Percentiles rank a stretch among this genome's conserved stretches.
phyloP scores from a whole-genome alignment of 2,329 filamentous ascomycete species.

The Aureobasidium leucospermi region DNA sequence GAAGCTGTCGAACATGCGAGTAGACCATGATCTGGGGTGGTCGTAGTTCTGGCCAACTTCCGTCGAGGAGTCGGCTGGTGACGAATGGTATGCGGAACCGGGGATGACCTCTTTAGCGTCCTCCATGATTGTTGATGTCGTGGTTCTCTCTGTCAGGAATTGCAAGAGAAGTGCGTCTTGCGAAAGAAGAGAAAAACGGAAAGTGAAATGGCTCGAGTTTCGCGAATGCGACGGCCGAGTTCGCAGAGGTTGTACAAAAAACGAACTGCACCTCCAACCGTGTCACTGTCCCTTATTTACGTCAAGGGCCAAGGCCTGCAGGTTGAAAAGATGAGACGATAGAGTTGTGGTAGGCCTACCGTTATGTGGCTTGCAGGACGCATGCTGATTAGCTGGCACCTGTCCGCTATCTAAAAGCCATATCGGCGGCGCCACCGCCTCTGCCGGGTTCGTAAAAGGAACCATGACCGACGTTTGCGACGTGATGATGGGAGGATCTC shows the following conservation, averaged over 20 bases:
- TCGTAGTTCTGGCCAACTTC: constrained; percentile 13
- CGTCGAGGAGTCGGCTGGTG: constrained; percentile 13
- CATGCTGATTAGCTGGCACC: constrained; percentile 2
- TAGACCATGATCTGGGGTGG: constrained; percentile 8
- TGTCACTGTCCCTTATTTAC: constrained; percentile 12
- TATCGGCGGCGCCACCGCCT: not conserved
- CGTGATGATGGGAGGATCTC: not conserved
- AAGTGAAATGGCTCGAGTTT: not conserved
- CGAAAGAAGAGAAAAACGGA: not conserved
- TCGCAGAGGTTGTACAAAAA: constrained; percentile 10
- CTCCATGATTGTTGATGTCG: constrained; percentile 17
- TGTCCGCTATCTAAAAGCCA: not conserved
- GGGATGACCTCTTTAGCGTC: constrained; percentile 17
- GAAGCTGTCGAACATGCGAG: constrained; percentile 54
- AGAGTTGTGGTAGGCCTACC: not conserved
- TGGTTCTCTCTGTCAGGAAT: not conserved
- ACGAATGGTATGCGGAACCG: constrained; percentile 16
- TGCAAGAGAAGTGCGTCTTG: not conserved
- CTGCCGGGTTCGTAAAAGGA: not conserved
- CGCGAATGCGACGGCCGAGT: not conserved
- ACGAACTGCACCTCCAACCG: not conserved
- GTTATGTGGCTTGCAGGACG: not conserved
- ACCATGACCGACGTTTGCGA: not conserved
- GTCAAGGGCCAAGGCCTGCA: not conserved
- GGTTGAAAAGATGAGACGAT: not conserved